Percentiles rank a stretch among this genome's conserved stretches.
phyloP scores from a whole-genome alignment of 2,329 filamentous ascomycete genomes.

The Beauveria sp. region DNA sequence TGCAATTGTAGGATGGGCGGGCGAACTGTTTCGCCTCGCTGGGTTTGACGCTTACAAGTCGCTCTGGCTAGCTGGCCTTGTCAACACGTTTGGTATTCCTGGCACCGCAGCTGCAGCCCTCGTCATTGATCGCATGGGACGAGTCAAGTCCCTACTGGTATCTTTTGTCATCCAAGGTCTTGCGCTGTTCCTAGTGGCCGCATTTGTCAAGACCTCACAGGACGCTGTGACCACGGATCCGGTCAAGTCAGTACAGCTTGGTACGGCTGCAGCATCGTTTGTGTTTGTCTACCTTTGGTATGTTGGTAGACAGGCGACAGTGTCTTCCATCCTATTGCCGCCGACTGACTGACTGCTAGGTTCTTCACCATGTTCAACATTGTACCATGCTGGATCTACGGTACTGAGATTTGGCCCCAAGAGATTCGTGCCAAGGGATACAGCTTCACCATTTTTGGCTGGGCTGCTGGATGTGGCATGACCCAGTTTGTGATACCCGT shows the following conservation, averaged over 20 bases:
- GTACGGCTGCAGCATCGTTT: slow-evolving; percentile 18
- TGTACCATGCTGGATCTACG: slow-evolving; percentile 26
- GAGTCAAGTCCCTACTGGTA: slow-evolving; percentile 23
- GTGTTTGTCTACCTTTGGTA: slow-evolving; percentile 20
- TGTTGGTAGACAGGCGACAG: not conserved
- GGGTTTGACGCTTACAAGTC: slow-evolving; percentile 19
- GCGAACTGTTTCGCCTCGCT: slow-evolving; percentile 17
- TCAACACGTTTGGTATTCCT: slow-evolving; percentile 44
- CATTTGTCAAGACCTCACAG: slow-evolving; percentile 23
- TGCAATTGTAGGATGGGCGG: slow-evolving; percentile 30
- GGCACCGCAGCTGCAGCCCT: slow-evolving; percentile 43
- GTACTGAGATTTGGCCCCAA: slow-evolving; percentile 49
- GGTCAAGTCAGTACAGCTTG: slow-evolving; percentile 13
- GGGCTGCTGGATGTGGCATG: slow-evolving; percentile 50
- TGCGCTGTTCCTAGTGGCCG: slow-evolving; percentile 24
- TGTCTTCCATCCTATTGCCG: too few species aligned
- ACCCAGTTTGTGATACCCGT: slow-evolving; percentile 45
- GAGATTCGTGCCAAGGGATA: slow-evolving; percentile 52
- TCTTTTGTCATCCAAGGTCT: slow-evolving; percentile 24
- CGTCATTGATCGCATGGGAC: slow-evolving; percentile 42
- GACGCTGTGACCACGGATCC: slow-evolving; percentile 11
- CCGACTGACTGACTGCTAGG: slow-evolving; percentile 10
- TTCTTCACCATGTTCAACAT: slow-evolving; percentile 28
- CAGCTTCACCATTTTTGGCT: slow-evolving; percentile 50
- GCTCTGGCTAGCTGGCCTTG: slow-evolving; percentile 36